A percentile compares a stretch with the other conserved stretches of the same genome.
Conservation (phyloP, 495 filamentous ascomycete genomes). For the Choiromyces venosus region DNA sequence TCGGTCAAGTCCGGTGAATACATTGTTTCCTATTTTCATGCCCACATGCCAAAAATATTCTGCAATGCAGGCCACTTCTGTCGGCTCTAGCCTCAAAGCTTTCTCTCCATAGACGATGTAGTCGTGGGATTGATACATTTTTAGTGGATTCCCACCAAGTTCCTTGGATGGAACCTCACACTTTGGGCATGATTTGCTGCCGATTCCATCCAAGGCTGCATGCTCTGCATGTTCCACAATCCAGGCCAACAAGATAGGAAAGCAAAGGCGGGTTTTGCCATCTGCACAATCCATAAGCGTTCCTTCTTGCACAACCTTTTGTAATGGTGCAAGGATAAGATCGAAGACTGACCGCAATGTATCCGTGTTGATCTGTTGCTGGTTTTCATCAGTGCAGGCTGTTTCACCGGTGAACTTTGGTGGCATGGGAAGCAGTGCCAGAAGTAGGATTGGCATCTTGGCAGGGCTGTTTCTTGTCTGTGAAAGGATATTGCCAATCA, state of each 20-base stretch:
- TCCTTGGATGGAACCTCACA: not conserved
- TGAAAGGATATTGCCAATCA: not conserved
- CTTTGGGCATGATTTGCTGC: not conserved
- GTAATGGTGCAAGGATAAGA: too few species aligned
- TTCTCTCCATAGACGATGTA: not conserved
- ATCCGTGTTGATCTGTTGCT: too few species aligned
- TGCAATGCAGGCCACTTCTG: not conserved
- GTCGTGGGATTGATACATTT: not conserved
- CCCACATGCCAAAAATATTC: not conserved
- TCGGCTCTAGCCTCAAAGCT: not conserved
- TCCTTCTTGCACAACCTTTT: too few species aligned
- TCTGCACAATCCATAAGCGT: too few species aligned
- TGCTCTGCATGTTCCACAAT: slow-evolving; percentile 10
- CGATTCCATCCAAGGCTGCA: not conserved
- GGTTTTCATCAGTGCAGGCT: too few species aligned
- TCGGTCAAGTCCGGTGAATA: not conserved
- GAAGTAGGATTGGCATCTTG: not conserved
- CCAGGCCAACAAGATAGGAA: not conserved
- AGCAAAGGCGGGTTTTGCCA: too few species aligned
- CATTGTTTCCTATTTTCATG: not conserved
- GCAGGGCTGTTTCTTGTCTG: slow-evolving; percentile 2
- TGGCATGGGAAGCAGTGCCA: not conserved
- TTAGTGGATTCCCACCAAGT: not conserved
- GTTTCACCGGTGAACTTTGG: not conserved
- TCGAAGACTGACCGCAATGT: too few species aligned